Evolutionary conservation across 2,329 filamentous ascomycete genomes (phyloP).

Genomic region (Knufia petricola): DNA sequence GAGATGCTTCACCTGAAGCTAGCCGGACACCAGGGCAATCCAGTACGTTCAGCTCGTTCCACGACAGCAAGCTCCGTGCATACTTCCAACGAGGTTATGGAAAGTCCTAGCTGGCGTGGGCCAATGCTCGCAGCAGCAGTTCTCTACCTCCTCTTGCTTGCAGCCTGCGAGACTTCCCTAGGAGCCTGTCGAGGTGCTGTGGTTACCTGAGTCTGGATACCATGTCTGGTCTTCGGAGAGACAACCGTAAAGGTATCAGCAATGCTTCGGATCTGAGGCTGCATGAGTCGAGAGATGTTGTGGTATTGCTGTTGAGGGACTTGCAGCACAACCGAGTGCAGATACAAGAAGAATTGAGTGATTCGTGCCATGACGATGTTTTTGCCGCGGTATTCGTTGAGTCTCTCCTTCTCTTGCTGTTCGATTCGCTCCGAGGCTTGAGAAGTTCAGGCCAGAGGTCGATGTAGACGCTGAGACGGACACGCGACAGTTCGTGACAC

Average conservation of each 20-base stretch:
- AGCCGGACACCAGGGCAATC: too few relatives aligned
- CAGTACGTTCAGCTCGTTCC: too few relatives aligned
- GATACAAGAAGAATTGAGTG: conserved; percentile 17
- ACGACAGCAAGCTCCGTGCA: too few relatives aligned
- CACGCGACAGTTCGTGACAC: not conserved
- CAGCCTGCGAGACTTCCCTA: not conserved
- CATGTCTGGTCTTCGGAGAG: conserved; percentile 3
- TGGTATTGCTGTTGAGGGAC: conserved; percentile 22
- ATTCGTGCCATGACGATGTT: conserved; percentile 17
- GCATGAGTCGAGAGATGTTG: conserved; percentile 22
- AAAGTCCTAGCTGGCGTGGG: too few relatives aligned
- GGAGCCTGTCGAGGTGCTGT: not conserved
- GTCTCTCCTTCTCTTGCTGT: not conserved
- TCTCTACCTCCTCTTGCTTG: not conserved
- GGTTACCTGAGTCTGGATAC: conserved; percentile 1
- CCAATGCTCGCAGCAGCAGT: too few relatives aligned
- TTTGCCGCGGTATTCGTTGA: not conserved
- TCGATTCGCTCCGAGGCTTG: too few relatives aligned
- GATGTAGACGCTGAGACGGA: not conserved
- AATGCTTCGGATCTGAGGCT: conserved; percentile 21
- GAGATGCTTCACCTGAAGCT: too few relatives aligned
- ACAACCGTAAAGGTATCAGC: conserved; percentile 17
- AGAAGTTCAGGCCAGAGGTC: not conserved
- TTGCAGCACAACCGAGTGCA: conserved; percentile 20
- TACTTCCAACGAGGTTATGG: too few relatives aligned